Evolutionary conservation across 2,329 filamentous ascomycete genomes (phyloP), one percentile per base, ranked within the genome.

Genomic region (Clonostachys sp.): DNA sequence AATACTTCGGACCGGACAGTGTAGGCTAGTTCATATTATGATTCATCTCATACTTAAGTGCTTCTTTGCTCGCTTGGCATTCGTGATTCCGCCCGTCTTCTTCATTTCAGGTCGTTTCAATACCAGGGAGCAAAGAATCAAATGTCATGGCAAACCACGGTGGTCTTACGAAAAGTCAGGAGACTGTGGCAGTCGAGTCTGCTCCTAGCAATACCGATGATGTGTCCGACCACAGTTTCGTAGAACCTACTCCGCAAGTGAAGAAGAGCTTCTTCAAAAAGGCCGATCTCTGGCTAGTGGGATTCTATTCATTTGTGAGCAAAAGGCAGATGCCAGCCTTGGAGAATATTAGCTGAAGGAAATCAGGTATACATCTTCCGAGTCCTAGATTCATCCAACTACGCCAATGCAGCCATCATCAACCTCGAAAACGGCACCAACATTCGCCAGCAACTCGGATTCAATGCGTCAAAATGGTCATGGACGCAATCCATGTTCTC

Each of bases 361-460:
- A 30, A 30, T 30, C 9, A 30, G 33, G 56, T 56, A 2, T 58
- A 57, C 36, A 50, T 58, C 4, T 50, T 59, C 38, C 58, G 58
- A 57, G 48, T 56, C 10, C 54, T 58, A 14, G 55, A 55, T 18
- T 54, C 58, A 36, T 50, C 50, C 49, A 59, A 60, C 42, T 57
- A 57, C 48, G 57, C 53, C 44, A 60, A 60, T 42, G 47, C 56
- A 7, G 56, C 57, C 45, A 60, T 58, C 36, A 57, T 59, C 45
- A 60, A 60, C 45, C 51, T 60, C 8, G 57, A 60, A 39, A 42
- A 57, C 18, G 58, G 57, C 5, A 57, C 57, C 8, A 57, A 54
- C 34, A 60, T 59, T 41, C 44, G 50, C 39, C 52, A 54, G 30
- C 56, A 60, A 45, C 50, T 60, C 12, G 56, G 57, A 0, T 50